Base-by-base conservation (phyloP, 2,329 filamentous ascomycete genomes). In the Thielaviopsis punctulata region DNA sequence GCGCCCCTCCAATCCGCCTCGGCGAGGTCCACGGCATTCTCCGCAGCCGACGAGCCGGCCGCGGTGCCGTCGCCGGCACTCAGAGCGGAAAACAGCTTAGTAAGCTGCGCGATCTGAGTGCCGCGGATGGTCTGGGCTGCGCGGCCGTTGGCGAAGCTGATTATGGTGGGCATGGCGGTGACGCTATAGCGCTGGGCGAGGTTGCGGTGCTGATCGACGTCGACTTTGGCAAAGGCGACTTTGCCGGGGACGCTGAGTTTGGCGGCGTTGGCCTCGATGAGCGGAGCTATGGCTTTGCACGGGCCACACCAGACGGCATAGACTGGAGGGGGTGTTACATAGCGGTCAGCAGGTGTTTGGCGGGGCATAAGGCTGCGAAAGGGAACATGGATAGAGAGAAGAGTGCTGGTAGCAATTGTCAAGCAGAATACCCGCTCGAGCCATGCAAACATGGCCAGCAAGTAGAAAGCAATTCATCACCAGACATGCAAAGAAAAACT, bases 291-390 rank as follows among this genome's bases (percentile, higher is more conserved):
- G 58, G 78, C 73, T 60, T 86, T 84, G 76, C 88, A 94, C 62
- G 87, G 84, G 30, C 72, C 81, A 63, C 85, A 94, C 82, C 84
- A 92, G 62, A 86, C 82, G 61, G 88, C 86, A 62, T 86, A 90
- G 73, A 95, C 87, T 94, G 59, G 24, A 15, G 19, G 4, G 21
- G 36, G 36, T 3, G 36, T 15, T 2, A 15, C 9, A 6, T 12
- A 36, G 2, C 2, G 8, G 9, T 33, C 9, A 15, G 5, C n/a
- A 41, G 36, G 5, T 4, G 15, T 8, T 41, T 9, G 8, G 36
- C n/a, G n/a, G n/a, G 15, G 30, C 4, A 39, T 39, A 39, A 39
- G 8, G 36, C 15, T 41, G 36, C 10, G 27, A 33, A 15, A 18
- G 33, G 15, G 7, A 36, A 36, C 25, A 27, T 10, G 25, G 25